Evolutionary conservation across 768 basidiomycete species (phyloP), one percentile per base, ranked within the genome.

Genomic region (Naganishia randhawae): DNA sequence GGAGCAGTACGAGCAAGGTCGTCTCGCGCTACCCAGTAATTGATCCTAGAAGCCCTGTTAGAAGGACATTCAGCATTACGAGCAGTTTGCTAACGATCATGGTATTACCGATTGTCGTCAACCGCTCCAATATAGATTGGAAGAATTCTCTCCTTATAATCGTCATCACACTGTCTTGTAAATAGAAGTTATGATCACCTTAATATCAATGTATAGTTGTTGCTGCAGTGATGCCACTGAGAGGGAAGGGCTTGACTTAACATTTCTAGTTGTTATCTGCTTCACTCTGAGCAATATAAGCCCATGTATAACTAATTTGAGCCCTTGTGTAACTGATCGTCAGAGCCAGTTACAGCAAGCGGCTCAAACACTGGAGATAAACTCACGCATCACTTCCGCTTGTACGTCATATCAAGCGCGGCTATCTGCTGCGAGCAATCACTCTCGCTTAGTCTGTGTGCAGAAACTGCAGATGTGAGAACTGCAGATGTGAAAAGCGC

Each of bases 1-100:
- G 71, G 37, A 8, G 67, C 37, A 25, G 67, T 77, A 32, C 53
- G 76, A 17, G 62, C 51, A n/a, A 63, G 63, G 32, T 72, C 71
- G 9, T 70, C 50, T 22, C 66, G 73, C 48, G 71, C 72, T 32
- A 68, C 67, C 48, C 64, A 63, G 37, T 69, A 53, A 61, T 39
- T 25, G 17, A 39, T 27, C 27, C 16, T 37, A 35, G 31, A 37
- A 33, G 54, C 31, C 19, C 33, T 27, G 51, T 17, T 17, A 9
- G 19, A 32, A 5, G 51, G 32, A 31, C 27, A 33, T 16, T 52
- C 51, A 31, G 51, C 51, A 33, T 32, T 19, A n/a, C 5, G 9
- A 33, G 54, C 29, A 4, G 29, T 5, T 4, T n/a, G 27, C 1
- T 52, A 1, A 3, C 3, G 45, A 22, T 48, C n/a, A 22, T 48